Base-by-base conservation (phyloP, 352 stramenopile species). In the Stramenopiles sp. region DNA sequence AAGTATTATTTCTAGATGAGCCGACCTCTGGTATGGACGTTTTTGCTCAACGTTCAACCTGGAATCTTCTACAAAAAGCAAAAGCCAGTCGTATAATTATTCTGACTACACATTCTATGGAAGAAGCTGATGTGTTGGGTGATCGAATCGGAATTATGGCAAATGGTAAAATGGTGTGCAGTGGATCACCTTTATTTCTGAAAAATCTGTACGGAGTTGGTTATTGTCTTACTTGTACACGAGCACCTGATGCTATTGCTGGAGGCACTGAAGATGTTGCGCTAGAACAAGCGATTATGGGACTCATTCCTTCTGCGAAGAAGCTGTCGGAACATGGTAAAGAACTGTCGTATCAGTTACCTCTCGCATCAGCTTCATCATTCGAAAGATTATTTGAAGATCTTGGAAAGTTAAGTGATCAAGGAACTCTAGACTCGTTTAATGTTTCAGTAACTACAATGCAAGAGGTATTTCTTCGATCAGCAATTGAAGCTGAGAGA, bases 391-490 rank as follows among this genome's bases (percentile, higher is more conserved):
- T 83, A 15, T 76, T 84, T 45, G 47, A 60, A 10, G 56, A 52
- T 8, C 48, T 84, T 2, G 69, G 83, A 10, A 21, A 32, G 0
- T 23, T 60, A 0, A 54, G 58, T 2, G 26, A 51, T 3, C 8
- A 23, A 10, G 10, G 10, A 10, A 8, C n/a, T 17, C 12, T 39
- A 10, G 35, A 39, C n/a, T 23, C 35, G 20, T 39, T 95, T 53
- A 81, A 80, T 23, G 62, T 98, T 19, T 81, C 69, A 23, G 79
- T 95, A 18, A 96, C 84, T n/a, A 96, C 84, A 0, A 55, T 99
- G 2, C 84, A 97, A 48, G 83, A 97, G 59, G 79, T 94, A 0
- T 96, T 96, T 51, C 50, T 95, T 1, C 62, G 77, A 28, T n/a
- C n/a, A n/a, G n/a, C n/a, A n/a, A n/a, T n/a, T n/a, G n/a, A n/a